Base-by-base conservation (phyloP, 305 asterid genomes). In the Solanum hybrid region DNA sequence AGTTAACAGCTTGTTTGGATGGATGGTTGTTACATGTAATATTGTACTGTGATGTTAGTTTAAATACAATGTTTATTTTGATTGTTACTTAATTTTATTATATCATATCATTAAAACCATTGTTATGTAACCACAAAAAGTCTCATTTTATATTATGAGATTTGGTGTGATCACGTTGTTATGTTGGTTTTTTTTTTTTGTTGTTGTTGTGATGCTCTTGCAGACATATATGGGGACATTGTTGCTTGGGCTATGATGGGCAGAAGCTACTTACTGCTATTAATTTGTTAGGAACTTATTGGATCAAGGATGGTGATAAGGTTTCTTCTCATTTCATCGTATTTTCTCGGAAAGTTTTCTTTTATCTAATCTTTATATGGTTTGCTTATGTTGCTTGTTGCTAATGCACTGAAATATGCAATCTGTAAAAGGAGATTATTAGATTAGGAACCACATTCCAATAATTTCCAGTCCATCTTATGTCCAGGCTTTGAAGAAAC, bases 261-360 rank as follows among this genome's bases (percentile, higher is more conserved):
- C 94, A 91, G 93, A 96, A 92, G 90, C 93, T 97, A 90, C 90
- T 96, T 88, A 82, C 32, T 51, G 96, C 95, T 89, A 79, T 88
- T 26, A 95, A 96, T 93, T 89, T 88, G 89, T 89, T 97, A 69
- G 93, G 93, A 90, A 84, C 88, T 91, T 88, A 95, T 60, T 94
- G 94, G 92, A 95, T 97, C 91, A 92, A 91, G 92, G 98, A 96
- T 90, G 98, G 96, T 32, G 98, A 95, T 91, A 92, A 96, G 98
- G 98, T 97, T 91, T 88, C 92, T 90, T 86, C 17, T 77, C 60
- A 34, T 4, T 88, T 42, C 35, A 26, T 17, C 2, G 9, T 10
- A 51, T 32, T 84, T 10, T 29, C 35, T 10, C 1, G 2, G 29
- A 56, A 17, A 84, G 35, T 4, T 29, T 29, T 13, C 27, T 45